Base-by-base conservation (phyloP, 306 rosid species). In the Trifolium pratense region DNA sequence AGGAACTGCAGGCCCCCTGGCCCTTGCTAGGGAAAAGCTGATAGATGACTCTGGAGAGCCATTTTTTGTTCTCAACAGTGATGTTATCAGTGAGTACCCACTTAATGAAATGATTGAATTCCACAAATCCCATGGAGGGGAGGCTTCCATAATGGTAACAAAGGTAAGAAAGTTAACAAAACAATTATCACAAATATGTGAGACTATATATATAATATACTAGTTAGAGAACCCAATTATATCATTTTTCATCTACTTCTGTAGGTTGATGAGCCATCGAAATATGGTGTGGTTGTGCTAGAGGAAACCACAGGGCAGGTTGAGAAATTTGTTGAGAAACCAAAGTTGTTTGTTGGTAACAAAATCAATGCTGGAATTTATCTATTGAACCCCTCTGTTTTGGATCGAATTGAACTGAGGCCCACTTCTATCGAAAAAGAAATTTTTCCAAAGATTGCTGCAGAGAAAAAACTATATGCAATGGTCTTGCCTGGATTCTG, bases 371-470 rank as follows among this genome's bases (percentile, higher is more conserved):
- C 99, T 39, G 99, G 99, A 80, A 87, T 95, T 70, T 95, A 95
- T 81, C 80, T 95, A 63, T 18, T 95, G 85, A 89, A 84, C 78
- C 97, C 99, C 34, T 85, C 97, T 51, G 97, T 95, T 79, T 86
- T 95, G 79, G 93, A 92, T 74, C 83, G 91, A 71, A 95, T 95
- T 63, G 81, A 95, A 77, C 86, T 92, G 85, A 88, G 87, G 85
- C 99, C 99, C 42, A 95, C 99, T 37, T 95, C 99, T 52, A 95
- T 95, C n/a, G 99, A 95, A 88, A 95, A 95, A 78, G 99, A 95
- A 81, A 89, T 95, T 43, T 95, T 95, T 73, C 99, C 99, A 5
- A 86, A 85, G 39, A 95, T 95, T 59, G 97, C 99, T 45, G 86
- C 89, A 14, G 99, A 90, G 85, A 66, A 85, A 36, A 86, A 90